These are phyloP conservation scores for Vinca major DNA, from an alignment of 305 asterid genomes.

Conservation along the genomic window DNA sequence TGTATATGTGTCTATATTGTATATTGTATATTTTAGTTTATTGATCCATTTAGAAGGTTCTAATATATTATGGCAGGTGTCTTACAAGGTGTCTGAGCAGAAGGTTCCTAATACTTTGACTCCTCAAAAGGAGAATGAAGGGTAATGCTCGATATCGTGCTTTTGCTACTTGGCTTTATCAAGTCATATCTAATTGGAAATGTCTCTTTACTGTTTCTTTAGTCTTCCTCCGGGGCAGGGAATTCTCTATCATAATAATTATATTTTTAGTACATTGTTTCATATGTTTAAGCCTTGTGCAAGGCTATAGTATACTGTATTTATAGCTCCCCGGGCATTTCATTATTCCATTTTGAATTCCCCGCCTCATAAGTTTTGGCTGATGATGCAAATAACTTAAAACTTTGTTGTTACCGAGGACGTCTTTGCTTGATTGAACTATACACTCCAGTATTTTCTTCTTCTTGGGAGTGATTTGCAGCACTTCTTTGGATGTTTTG, in stretches of 20 bases:
- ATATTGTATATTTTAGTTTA: background rate
- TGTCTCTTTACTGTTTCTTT: background rate
- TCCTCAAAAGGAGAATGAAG: slow-evolving; percentile 45
- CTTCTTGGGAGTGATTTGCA: background rate
- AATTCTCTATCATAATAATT: background rate
- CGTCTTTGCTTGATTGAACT: background rate
- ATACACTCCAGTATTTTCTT: background rate
- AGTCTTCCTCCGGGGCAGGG: background rate
- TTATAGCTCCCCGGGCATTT: background rate
- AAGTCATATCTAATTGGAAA: background rate
- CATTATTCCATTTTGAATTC: background rate
- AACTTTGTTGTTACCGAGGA: background rate
- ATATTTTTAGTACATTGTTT: background rate
- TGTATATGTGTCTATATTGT: background rate
- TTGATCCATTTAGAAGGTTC: slow-evolving; percentile 7
- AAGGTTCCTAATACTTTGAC: slow-evolving; percentile 35
- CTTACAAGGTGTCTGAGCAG: slow-evolving; percentile 29
- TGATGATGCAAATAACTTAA: background rate
- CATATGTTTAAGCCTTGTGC: background rate
- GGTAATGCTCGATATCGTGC: slow-evolving; percentile 32
- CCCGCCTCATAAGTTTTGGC: background rate
- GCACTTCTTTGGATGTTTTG: too few relatives aligned
- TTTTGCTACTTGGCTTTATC: background rate
- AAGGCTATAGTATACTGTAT: background rate
- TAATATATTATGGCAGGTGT: slow-evolving; percentile 28